Evolutionary conservation across 331 rosid genomes (phyloP).

Genomic region (Erythrophleum ivorense): DNA sequence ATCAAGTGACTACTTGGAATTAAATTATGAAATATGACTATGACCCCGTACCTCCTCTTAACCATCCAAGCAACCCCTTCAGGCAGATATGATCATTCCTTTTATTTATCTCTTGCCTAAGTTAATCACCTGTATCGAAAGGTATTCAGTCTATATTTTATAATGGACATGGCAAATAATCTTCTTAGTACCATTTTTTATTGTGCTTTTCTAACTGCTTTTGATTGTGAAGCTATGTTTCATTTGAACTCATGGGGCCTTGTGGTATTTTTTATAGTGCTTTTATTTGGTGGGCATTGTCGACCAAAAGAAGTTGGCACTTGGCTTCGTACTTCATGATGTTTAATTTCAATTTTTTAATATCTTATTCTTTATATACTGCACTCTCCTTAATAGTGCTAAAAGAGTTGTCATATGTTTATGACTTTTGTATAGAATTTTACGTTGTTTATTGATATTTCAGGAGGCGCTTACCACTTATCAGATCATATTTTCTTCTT

Average conservation of each 20-base stretch:
- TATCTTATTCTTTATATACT: background rate
- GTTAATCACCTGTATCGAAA: background rate
- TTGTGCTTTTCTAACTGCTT: conserved; percentile 27
- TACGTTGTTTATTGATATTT: conserved; percentile 38
- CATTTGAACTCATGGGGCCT: conserved; percentile 26
- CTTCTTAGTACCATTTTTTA: conserved; percentile 4
- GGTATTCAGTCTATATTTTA: conserved; percentile 7
- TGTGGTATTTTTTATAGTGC: background rate
- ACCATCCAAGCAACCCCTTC: background rate
- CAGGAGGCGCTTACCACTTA: conserved; percentile 94
- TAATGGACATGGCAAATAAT: background rate
- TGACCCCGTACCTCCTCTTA: conserved; percentile 17
- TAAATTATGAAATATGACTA: conserved; percentile 14
- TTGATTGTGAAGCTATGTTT: conserved; percentile 16
- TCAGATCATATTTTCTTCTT: conserved; percentile 79
- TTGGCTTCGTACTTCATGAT: conserved; percentile 16
- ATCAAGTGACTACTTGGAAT: conserved; percentile 33
- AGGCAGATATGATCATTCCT: background rate
- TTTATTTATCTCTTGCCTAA: background rate
- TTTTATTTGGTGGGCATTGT: background rate
- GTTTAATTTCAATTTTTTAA: background rate
- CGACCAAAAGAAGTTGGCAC: conserved; percentile 17
- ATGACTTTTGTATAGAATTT: conserved; percentile 19
- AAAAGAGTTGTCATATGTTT: conserved; percentile 27
- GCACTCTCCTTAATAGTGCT: conserved; percentile 15